Evolutionary conservation across 2,329 filamentous ascomycete species (phyloP).

Genomic region (Aureobasidium zeae): DNA sequence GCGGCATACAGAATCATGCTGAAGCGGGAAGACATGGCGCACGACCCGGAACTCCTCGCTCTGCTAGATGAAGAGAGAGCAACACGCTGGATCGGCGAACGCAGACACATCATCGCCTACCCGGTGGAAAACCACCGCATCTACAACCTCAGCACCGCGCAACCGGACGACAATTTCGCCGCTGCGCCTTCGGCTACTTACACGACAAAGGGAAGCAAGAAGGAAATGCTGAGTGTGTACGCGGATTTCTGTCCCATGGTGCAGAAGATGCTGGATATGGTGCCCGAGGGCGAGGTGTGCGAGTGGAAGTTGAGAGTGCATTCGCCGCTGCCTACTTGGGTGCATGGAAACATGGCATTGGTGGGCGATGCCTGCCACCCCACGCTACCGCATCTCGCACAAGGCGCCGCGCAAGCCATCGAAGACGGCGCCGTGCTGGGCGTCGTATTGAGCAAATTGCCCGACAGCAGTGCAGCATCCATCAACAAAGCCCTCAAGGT

Average conservation of each 20-base stretch:
- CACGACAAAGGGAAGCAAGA: conserved; percentile 53
- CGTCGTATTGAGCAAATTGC: conserved; percentile 42
- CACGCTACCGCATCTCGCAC: conserved; percentile 54
- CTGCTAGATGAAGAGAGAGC: conserved; percentile 59
- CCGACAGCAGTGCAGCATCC: conserved; percentile 36
- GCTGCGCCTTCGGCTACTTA: conserved; percentile 51
- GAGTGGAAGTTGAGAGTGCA: conserved; percentile 59
- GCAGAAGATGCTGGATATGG: conserved; percentile 50
- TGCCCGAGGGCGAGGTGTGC: conserved; percentile 55
- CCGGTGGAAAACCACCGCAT: conserved; percentile 58
- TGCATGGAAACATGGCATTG: conserved; percentile 43
- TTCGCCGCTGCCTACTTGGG: conserved; percentile 54
- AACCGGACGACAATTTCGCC: conserved; percentile 52
- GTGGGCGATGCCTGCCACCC: conserved; percentile 55
- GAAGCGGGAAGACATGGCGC: conserved; percentile 54
- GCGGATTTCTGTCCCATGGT: conserved; percentile 53
- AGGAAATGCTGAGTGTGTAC: conserved; percentile 52
- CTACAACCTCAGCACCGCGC: conserved; percentile 57
- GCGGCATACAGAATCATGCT: conserved; percentile 75
- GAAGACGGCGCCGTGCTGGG: conserved; percentile 52
- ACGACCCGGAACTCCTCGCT: conserved; percentile 57
- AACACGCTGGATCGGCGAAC: conserved; percentile 66
- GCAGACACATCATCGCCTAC: conserved; percentile 69
- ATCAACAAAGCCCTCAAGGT: conserved; percentile 46
- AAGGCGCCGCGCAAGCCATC: conserved; percentile 57